phyloP scores from a whole-genome alignment of 1,139 yeast genomes.

The Suhomyces ambrosiae region DNA sequence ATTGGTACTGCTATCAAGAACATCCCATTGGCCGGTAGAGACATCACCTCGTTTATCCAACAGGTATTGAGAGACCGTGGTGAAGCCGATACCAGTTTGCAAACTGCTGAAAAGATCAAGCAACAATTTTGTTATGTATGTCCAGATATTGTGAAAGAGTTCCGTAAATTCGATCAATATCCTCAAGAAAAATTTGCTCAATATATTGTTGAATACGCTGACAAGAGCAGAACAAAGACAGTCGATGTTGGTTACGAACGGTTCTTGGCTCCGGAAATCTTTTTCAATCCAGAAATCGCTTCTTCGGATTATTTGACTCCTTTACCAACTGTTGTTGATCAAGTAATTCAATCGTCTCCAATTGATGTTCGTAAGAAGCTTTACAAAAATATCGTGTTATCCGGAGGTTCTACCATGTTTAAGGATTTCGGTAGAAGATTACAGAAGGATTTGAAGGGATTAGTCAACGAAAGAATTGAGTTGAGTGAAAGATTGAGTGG shows the following conservation, averaged over 20 bases:
- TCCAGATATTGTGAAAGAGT: slow-evolving; percentile 96
- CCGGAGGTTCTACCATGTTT: slow-evolving; percentile 99
- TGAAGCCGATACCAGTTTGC: slow-evolving; percentile 88
- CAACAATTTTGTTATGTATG: slow-evolving; percentile 97
- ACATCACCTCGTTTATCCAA: slow-evolving; percentile 91
- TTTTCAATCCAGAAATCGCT: slow-evolving; percentile 96
- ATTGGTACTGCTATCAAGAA: slow-evolving; percentile 96
- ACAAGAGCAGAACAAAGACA: slow-evolving; percentile 62
- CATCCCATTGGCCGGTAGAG: slow-evolving; percentile 98
- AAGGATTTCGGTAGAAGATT: slow-evolving; percentile 96
- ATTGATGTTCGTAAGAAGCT: slow-evolving; percentile 97
- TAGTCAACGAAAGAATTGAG: slow-evolving; percentile 88
- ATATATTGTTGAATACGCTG: slow-evolving; percentile 79
- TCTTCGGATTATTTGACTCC: slow-evolving; percentile 95
- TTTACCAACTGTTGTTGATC: slow-evolving; percentile 91
- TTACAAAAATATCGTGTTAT: slow-evolving; percentile 89
- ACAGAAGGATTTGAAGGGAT: slow-evolving; percentile 86
- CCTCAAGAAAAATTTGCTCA: slow-evolving; percentile 90
- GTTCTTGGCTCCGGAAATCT: slow-evolving; percentile 96
- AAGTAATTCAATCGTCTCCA: slow-evolving; percentile 92
- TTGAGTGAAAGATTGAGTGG: slow-evolving; percentile 78
- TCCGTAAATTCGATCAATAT: slow-evolving; percentile 89
- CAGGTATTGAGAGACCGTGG: slow-evolving; percentile 94
- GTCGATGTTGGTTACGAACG: slow-evolving; percentile 98
- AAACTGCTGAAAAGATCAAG: slow-evolving; percentile 94